Base-by-base conservation (phyloP, 148 eudicot genomes). In the Vaccinium darrowii region DNA sequence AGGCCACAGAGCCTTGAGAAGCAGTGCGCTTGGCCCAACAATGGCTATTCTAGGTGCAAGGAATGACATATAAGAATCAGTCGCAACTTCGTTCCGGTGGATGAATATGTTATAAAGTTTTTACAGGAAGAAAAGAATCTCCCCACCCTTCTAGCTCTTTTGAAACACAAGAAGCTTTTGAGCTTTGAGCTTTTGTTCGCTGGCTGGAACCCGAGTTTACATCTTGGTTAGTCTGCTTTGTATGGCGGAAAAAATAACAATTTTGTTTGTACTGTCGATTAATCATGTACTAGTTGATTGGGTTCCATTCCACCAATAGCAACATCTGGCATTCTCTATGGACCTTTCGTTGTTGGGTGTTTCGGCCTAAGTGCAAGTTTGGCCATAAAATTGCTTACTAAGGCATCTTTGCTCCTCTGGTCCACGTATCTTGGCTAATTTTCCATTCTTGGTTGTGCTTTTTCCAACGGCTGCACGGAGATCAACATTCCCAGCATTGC, bases 1-100 rank as follows among this genome's bases (percentile, higher is more conserved):
- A 93, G 98, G 98, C 91, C 95, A 21, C 74, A 92, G 93, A 90
- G 93, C 91, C 85, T 65, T 89, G 73, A 92, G 93, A 87, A 76
- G 92, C 87, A 89, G 92, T 51, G 95, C 92, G 14, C 85, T 93
- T 8, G 96, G 98, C 71, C 93, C 96, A 27, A 92, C 93, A 63
- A 90, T 95, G 95, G 93, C 97, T 73, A 74, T 85, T 82, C 84
- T 94, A 76, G 88, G 98, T 88, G 88, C 93, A 21, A 91, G 89
- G 76, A 90, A 88, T 23, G 91, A 88, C 81, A 82, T 87, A 36
- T 87, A 79, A 84, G 73, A 36, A 62, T 51, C 21, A n/a, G 33
- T 23, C 25, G 33, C 2, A 51, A 80, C 36, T 47, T 14, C 4
- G 9, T 47, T 7, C 0, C 9, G 63, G 51, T 43, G 8, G 33